phyloP scores from a whole-genome alignment of 2,329 filamentous ascomycete species.

The Pseudocercospora fuligena region DNA sequence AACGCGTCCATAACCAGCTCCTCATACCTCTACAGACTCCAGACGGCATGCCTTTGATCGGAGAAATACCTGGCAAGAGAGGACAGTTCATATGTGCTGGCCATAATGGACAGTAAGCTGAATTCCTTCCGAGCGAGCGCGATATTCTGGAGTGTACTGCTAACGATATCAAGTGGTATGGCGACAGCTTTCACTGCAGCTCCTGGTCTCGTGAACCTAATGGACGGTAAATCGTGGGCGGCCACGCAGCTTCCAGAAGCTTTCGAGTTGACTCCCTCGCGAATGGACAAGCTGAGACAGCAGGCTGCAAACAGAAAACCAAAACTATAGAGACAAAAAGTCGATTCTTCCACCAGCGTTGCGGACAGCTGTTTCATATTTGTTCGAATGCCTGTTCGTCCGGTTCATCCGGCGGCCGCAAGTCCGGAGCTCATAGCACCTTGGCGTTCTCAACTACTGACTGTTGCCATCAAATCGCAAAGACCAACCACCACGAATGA shows the following conservation, averaged over 20 bases:
- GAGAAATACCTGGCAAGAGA: background rate
- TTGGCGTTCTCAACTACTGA: no score
- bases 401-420: no score
- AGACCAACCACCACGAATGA: no score
- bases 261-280: background rate
- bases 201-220: background rate
- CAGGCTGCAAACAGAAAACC: background rate
- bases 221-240: background rate
- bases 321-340: background rate
- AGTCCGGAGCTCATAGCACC: no score
- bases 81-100: slow-evolving; percentile 1
- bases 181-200: slow-evolving; percentile 2
- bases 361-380: no score
- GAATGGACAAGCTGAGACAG: background rate
- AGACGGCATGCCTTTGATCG: slow-evolving; percentile 5
- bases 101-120: background rate
- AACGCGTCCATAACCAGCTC: background rate
- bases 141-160: background rate
- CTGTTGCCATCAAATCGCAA: no score
- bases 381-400: no score
- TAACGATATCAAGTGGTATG: background rate
- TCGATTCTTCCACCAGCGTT: no score
- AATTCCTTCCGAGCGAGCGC: background rate
- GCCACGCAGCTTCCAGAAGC: background rate
- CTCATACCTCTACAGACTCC: background rate